phyloP scores from a whole-genome alignment of 2,329 filamentous ascomycete species.

The Aspergillus puulaauensis region DNA sequence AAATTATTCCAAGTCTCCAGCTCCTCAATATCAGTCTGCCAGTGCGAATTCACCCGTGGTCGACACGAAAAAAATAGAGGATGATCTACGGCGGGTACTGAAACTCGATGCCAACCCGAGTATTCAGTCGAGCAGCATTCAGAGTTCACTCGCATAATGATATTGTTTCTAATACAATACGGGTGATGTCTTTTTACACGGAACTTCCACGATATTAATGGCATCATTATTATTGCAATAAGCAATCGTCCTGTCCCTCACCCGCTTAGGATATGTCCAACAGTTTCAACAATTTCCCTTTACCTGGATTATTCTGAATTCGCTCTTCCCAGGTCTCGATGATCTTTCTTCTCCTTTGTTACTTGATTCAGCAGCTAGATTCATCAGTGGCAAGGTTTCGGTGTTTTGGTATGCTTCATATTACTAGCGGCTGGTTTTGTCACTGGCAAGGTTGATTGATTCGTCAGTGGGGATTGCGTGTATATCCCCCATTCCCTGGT shows the following conservation, averaged over 20 bases:
- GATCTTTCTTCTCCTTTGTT: conserved; percentile 2
- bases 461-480: conserved; percentile 13
- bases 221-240: conserved; percentile 2
- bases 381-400: conserved; percentile 8
- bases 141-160: conserved; percentile 33
- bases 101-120: conserved; percentile 40
- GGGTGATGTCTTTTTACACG: neutral
- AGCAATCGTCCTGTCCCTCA: neutral
- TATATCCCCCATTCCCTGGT: conserved; percentile 18
- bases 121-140: conserved; percentile 30
- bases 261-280: neutral
- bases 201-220: neutral
- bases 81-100: conserved; percentile 48
- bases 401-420: conserved; percentile 18
- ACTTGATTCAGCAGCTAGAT: conserved; percentile 8
- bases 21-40: conserved; percentile 21
- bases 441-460: conserved; percentile 16
- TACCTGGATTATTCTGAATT: neutral
- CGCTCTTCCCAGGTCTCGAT: neutral
- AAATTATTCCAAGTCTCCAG: conserved; percentile 20
- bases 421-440: conserved; percentile 16
- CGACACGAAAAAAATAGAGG: conserved; percentile 48
- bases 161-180: neutral
- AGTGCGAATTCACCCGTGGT: conserved; percentile 28
- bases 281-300: conserved; percentile 1